phyloP scores from a whole-genome alignment of 805 yeast genomes.

The Cyberlindnera japonica region DNA sequence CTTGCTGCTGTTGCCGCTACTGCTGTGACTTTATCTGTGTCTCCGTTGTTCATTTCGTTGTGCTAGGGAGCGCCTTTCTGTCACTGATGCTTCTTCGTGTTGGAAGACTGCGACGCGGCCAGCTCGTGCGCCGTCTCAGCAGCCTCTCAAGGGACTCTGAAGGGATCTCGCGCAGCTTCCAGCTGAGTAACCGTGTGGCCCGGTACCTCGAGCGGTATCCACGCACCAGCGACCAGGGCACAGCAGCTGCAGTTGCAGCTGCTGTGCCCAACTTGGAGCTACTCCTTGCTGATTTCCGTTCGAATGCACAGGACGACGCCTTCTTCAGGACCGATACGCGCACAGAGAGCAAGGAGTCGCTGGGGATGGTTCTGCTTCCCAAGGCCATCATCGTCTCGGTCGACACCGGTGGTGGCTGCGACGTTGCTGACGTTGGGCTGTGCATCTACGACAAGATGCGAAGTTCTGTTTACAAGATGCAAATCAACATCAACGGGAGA shows the following conservation, averaged over 20 bases:
- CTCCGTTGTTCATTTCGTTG: too few relatives aligned
- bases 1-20: too few relatives aligned
- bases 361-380: constrained; percentile 4
- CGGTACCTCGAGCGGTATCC: too few relatives aligned
- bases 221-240: too few relatives aligned
- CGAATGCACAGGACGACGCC: constrained; percentile 4
- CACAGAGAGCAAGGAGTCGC: background rate
- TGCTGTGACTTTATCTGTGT: too few relatives aligned
- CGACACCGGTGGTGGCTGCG: constrained; percentile 15
- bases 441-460: constrained; percentile 13
- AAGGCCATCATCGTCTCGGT: constrained; percentile 10
- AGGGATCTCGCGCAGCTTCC: background rate
- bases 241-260: too few relatives aligned
- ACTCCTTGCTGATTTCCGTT: constrained; percentile 1
- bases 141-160: background rate
- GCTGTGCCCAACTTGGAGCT: constrained; percentile 1
- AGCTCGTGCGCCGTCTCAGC: too few relatives aligned
- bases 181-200: background rate
- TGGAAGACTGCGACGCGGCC: too few relatives aligned
- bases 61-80: too few relatives aligned
- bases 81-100: background rate
- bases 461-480: constrained; percentile 14
- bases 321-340: constrained; percentile 2
- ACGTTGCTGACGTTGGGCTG: constrained; percentile 12
- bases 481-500: constrained; percentile 12